Conservation (phyloP, 345 rosid genomes). For the Sonneratia caseolaris region DNA sequence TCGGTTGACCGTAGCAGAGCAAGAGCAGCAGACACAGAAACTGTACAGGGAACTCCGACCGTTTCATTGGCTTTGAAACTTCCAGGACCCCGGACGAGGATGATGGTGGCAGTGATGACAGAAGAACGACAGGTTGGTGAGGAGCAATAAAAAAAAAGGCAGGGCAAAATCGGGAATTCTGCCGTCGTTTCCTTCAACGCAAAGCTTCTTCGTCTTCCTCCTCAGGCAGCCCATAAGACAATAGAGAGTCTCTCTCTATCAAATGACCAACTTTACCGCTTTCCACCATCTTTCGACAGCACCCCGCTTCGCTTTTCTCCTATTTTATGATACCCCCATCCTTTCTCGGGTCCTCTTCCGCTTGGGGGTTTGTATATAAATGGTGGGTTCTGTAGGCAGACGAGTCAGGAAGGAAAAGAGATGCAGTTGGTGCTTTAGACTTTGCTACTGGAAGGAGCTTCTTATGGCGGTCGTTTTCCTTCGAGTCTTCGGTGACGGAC, state of each 20-base stretch:
- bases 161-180: constrained; percentile 4
- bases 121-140: constrained; percentile 1
- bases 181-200: constrained; percentile 11
- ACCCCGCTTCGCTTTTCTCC: constrained; percentile 3
- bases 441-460: not conserved
- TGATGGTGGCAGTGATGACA: not conserved
- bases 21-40: constrained; percentile 25
- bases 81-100: not conserved
- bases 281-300: constrained; percentile 2
- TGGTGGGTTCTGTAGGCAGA: not conserved
- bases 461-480: constrained; percentile 1
- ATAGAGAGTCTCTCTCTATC: constrained; percentile 10
- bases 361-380: not conserved
- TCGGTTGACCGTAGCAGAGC: constrained; percentile 26
- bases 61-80: constrained; percentile 31
- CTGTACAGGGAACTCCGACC: constrained; percentile 1
- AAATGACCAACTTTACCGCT: constrained; percentile 5
- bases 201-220: constrained; percentile 12
- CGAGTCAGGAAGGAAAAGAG: not conserved
- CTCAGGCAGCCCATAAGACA: constrained; percentile 23
- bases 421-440: not conserved
- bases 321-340: not conserved
- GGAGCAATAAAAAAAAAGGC: not conserved
- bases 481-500: not conserved
- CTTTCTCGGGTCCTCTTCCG: not conserved